Base-by-base conservation (phyloP, 108 stramenopile species). In the Pelagomonas calceolata region DNA sequence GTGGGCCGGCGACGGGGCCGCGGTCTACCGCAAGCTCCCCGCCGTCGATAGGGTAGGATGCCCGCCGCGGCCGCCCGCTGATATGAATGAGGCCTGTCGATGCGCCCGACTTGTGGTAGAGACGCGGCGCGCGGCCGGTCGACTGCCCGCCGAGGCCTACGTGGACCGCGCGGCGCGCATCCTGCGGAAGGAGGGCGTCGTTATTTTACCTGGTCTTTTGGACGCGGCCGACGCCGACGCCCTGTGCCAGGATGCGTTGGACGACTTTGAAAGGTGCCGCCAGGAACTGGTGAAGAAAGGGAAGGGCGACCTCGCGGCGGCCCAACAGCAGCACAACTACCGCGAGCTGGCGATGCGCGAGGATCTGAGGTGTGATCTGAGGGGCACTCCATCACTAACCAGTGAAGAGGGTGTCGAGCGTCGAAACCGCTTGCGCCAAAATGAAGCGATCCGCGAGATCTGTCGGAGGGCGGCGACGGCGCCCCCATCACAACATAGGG, bases 281-380 rank as follows among this genome's bases (percentile, higher is more conserved):
- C 21, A 1, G 21, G 51, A 17, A 26, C 51, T 60, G 21, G 21
- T 60, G 21, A 26, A 43, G 12, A 5, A 16, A 1, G 21, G 51
- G 21, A 26, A 12, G 21, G 51, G 18, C 21, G 51, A 60, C 51
- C 14, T 60, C 51, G 1, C 29, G 14, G 51, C 18, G 21, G 21
- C 66, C 32, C 14, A 64, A 43, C 87, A 89, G 63, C 91, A 89
- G 21, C 72, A 87, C 65, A 71, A 72, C 65, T 92, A 90, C 63
- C 78, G 78, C 69, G 91, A 92, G 79, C 73, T 89, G 74, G 85
- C 89, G n/a, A 90, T 90, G 91, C 44, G 60, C 46, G 34, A 44
- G 34, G 65, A 65, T 30, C 30, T 31, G 17, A 43, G 64, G 31
- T 16, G 69, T 15, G 66, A 67, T n/a, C 68, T 31, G 26, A 37